These are phyloP conservation scores for Cladorrhinum sp. DNA, from an alignment of 2,329 filamentous ascomycete genomes.

Conservation along the genomic window DNA sequence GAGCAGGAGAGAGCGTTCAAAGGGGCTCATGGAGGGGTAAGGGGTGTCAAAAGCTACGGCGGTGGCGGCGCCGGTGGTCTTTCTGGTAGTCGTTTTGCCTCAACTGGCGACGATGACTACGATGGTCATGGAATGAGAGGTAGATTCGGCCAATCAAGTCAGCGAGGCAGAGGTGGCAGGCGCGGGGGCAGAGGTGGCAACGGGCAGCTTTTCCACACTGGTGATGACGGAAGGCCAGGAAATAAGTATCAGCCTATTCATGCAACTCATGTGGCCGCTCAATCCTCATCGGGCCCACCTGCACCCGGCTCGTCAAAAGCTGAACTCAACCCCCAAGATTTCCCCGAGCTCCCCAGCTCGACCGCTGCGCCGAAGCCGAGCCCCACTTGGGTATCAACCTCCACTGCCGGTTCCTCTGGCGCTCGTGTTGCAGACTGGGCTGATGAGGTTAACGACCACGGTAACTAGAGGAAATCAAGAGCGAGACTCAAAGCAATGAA, in stretches of 20 bases:
- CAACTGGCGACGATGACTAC: constrained; percentile 29
- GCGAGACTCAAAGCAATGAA: neutral
- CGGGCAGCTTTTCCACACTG: constrained; percentile 16
- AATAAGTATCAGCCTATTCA: constrained; percentile 10
- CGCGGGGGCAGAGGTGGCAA: constrained; percentile 34
- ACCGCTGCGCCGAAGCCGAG: constrained; percentile 26
- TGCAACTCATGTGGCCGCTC: constrained; percentile 11
- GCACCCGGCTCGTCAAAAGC: constrained; percentile 26
- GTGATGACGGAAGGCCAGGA: constrained; percentile 12
- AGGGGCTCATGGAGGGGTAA: constrained; percentile 38
- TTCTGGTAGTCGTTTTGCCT: constrained; percentile 42
- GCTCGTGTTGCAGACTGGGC: constrained; percentile 3
- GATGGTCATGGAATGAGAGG: constrained; percentile 22
- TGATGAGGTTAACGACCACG: neutral
- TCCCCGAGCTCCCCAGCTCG: constrained; percentile 39
- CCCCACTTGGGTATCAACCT: constrained; percentile 26
- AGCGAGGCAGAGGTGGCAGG: constrained; percentile 24
- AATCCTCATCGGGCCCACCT: neutral
- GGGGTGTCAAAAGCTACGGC: constrained; percentile 40
- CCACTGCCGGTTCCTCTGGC: constrained; percentile 17
- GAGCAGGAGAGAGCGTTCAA: constrained; percentile 43
- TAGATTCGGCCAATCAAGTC: constrained; percentile 9
- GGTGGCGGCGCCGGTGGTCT: constrained; percentile 34
- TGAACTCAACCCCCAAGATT: constrained; percentile 33
- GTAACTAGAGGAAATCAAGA: neutral